Evolutionary conservation across 495 filamentous ascomycete species (phyloP), one percentile per base, ranked within the genome.

Genomic region (Extremus antarcticus): DNA sequence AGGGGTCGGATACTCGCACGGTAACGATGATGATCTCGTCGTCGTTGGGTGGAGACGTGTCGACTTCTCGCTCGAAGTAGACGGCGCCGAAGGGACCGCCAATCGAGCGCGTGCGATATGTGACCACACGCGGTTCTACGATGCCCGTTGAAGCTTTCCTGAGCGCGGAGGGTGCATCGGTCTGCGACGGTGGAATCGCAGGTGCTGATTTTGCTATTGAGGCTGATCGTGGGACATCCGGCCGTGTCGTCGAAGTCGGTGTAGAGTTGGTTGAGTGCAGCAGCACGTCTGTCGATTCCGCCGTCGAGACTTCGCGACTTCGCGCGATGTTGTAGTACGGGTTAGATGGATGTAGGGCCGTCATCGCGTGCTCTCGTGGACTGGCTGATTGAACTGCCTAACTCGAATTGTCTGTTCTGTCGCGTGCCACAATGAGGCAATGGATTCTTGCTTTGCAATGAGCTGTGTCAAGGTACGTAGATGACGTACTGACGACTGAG

Each of bases 21-120:
- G 24, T 43, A 40, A 45, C 57, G 35, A 56, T 49, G 38, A 60
- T 55, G 21, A 59, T 49, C 11, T 55, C 53, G 53, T 55, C 53
- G 47, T 55, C 57, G 39, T 19, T 51, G 17, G 35, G 48, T 11
- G 50, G 55, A 3, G 50, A 39, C 2, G 43, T 43, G 32, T 21
- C 20, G 25, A 35, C 21, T 2, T 29, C n/a, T 16, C 55, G 55
- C 21, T 58, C 55, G 41, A 47, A 47, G 49, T 53, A 38, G 23
- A 58, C 21, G 1, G 21, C 50, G 19, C 29, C 19, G 40, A 4
- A 35, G 13, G 29, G 29, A 35, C 29, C 29, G 29, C 29, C 29
- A 13, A 35, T 35, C 13, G 29, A 35, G 4, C 29, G 29, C 13
- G 29, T 35, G 29, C 29, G 29, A 13, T 7, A 35, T 4, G 4